phyloP scores from a whole-genome alignment of 495 filamentous ascomycete species.

The Viridothelium virens region DNA sequence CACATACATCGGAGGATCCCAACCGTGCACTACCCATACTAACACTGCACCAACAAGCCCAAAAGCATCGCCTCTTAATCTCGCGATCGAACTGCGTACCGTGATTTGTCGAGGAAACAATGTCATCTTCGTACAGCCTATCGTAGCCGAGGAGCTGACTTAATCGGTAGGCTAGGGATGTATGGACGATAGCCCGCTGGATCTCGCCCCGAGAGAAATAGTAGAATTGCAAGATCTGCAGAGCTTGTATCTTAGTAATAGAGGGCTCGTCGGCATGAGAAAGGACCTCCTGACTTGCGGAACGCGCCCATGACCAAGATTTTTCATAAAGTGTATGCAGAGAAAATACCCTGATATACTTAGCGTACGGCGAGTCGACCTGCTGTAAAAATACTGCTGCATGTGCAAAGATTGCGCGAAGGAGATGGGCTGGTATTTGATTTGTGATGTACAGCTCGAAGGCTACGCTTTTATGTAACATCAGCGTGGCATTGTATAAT shows the following conservation, averaged over 20 bases:
- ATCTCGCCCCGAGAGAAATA: conserved; percentile 14
- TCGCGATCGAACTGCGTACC: conserved; percentile 12
- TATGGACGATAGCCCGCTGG: conserved; percentile 8
- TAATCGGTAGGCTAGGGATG: conserved; percentile 13
- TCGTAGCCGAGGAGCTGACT: conserved; percentile 13
- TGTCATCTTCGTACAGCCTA: conserved; percentile 6
- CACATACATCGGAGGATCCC: conserved; percentile 7
- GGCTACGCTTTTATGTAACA: conserved; percentile 14
- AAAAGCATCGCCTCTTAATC: conserved; percentile 14
- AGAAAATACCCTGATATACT: conserved; percentile 10
- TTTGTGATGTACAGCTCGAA: conserved; percentile 5
- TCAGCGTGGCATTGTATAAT: conserved; percentile 11
- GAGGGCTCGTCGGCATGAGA: conserved; percentile 10
- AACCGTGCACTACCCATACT: conserved; percentile 12
- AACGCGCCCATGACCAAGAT: conserved; percentile 14
- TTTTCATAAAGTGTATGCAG: conserved; percentile 12
- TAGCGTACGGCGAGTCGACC: conserved; percentile 7
- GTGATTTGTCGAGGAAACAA: not conserved
- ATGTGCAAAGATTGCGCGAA: conserved; percentile 15
- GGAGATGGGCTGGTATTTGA: conserved; percentile 12
- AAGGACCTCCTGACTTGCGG: conserved; percentile 13
- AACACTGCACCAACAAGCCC: conserved; percentile 11
- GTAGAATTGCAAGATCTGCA: conserved; percentile 12
- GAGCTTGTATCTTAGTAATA: conserved; percentile 8
- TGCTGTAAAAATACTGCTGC: conserved; percentile 14